Evolutionary conservation across 1,139 yeast species (phyloP).

Genomic region (Geotrichum restrictum): DNA sequence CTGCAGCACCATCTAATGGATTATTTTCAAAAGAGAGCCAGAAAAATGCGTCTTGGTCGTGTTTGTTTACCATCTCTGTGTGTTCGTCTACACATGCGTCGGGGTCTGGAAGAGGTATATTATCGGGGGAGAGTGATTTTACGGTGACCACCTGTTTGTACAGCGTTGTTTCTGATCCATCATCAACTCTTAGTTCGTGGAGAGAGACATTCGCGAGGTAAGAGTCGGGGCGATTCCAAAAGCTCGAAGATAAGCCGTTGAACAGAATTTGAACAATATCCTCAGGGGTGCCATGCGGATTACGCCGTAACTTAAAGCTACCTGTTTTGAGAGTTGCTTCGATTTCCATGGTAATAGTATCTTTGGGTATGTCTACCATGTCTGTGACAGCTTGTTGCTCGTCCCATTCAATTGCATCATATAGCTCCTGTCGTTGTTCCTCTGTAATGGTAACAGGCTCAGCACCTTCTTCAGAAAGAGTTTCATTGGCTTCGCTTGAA

Average conservation of each 20-base stretch:
- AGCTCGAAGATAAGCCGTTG: slow-evolving; percentile 74
- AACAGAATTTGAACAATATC: slow-evolving; percentile 74
- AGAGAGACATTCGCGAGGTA: slow-evolving; percentile 66
- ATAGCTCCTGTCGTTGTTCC: slow-evolving; percentile 60
- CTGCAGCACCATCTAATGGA: slow-evolving; percentile 81
- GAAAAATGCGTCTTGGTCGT: slow-evolving; percentile 59
- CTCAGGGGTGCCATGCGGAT: slow-evolving; percentile 34
- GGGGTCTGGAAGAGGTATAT: slow-evolving; percentile 27
- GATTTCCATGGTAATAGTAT: slow-evolving; percentile 63
- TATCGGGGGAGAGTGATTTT: slow-evolving; percentile 50
- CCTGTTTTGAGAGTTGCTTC: slow-evolving; percentile 71
- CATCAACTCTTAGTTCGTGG: slow-evolving; percentile 79
- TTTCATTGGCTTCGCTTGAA: slow-evolving; percentile 20
- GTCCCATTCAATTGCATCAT: slow-evolving; percentile 90
- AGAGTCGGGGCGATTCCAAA: slow-evolving; percentile 77
- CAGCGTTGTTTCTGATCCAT: slow-evolving; percentile 69
- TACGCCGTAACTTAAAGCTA: slow-evolving; percentile 57
- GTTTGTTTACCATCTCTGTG: neutral
- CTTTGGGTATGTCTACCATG: slow-evolving; percentile 66
- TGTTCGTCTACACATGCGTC: slow-evolving; percentile 13
- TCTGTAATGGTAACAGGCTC: slow-evolving; percentile 41
- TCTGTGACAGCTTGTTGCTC: slow-evolving; percentile 55
- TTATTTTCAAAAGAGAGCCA: slow-evolving; percentile 77
- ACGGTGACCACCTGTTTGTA: slow-evolving; percentile 89
- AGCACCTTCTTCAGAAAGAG: slow-evolving; percentile 23